Percentiles rank a stretch among this genome's conserved stretches.
Evolutionary conservation across 345 rosid genomes (phyloP).

Genomic region (Pseudoturritis turrita): DNA sequence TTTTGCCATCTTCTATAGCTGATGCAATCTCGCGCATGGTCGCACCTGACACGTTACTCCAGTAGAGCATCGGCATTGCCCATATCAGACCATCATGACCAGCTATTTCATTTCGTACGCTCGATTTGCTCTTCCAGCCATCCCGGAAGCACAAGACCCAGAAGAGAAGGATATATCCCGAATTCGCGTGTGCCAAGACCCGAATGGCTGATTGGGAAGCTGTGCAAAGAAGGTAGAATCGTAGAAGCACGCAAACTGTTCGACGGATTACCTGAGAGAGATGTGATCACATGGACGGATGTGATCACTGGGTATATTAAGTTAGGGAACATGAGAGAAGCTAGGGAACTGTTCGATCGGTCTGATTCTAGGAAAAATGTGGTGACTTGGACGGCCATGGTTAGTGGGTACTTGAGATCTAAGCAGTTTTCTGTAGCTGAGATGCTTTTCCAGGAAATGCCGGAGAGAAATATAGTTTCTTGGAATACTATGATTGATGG

Average conservation of each 20-base stretch:
- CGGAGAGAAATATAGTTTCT: slow-evolving; percentile 55
- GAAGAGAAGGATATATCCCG: slow-evolving; percentile 24
- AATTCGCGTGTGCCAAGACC: slow-evolving; percentile 36
- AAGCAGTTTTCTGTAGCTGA: slow-evolving; percentile 50
- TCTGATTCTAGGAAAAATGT: slow-evolving; percentile 56
- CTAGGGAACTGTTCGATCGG: slow-evolving; percentile 51
- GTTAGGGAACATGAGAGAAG: slow-evolving; percentile 53
- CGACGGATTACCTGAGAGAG: slow-evolving; percentile 55
- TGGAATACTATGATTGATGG: slow-evolving; percentile 82
- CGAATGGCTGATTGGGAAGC: slow-evolving; percentile 46
- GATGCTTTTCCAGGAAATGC: slow-evolving; percentile 59
- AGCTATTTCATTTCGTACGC: not conserved
- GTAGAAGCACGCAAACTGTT: slow-evolving; percentile 57
- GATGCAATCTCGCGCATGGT: slow-evolving; percentile 27
- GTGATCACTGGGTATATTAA: slow-evolving; percentile 56
- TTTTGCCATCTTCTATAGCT: not conserved
- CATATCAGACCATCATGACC: not conserved
- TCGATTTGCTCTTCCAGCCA: not conserved
- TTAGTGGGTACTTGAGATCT: slow-evolving; percentile 49
- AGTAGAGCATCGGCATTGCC: slow-evolving; percentile 3
- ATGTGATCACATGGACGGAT: slow-evolving; percentile 65
- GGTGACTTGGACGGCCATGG: slow-evolving; percentile 76
- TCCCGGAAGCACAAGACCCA: slow-evolving; percentile 7
- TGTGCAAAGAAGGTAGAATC: slow-evolving; percentile 44
- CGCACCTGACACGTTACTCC: not conserved